phyloP scores from a whole-genome alignment of 441 rosid species.

The Theobroma grandiflorum region DNA sequence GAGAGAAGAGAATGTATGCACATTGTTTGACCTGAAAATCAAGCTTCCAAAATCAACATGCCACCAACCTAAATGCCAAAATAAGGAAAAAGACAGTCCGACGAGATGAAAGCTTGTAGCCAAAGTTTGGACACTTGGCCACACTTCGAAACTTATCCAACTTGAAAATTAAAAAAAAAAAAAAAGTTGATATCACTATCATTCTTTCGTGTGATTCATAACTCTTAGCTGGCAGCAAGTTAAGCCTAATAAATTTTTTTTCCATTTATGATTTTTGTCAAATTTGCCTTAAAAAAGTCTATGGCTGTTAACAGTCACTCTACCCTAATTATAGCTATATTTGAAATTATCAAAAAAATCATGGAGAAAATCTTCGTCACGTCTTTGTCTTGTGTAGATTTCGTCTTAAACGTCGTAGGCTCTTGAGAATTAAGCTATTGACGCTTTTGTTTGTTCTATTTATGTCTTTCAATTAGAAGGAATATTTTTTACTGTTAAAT shows the following conservation, averaged over 20 bases:
- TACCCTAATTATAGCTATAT: background rate
- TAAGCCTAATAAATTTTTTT: background rate
- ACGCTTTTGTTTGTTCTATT: too few relatives aligned
- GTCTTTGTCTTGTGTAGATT: background rate
- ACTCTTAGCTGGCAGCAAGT: background rate
- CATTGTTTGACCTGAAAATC: background rate
- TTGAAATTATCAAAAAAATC: background rate
- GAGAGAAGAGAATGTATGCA: too few relatives aligned
- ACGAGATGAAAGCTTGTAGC: background rate
- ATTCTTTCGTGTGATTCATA: background rate
- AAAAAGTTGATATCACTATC: background rate
- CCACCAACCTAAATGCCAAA: background rate
- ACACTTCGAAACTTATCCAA: background rate
- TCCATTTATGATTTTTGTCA: background rate
- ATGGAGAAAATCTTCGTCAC: background rate
- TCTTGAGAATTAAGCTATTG: too few relatives aligned
- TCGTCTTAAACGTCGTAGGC: background rate
- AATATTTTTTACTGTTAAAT: too few relatives aligned
- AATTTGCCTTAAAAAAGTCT: background rate
- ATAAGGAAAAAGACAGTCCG: constrained; percentile 8
- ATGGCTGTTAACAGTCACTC: background rate
- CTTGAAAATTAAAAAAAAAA: background rate
- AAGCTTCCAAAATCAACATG: background rate
- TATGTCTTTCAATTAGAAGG: too few relatives aligned
- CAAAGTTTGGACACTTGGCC: background rate